Percentiles rank a stretch among this genome's conserved stretches.
phyloP scores from a whole-genome alignment of 2,329 filamentous ascomycete genomes.

The Apiospora kogelbergensis region DNA sequence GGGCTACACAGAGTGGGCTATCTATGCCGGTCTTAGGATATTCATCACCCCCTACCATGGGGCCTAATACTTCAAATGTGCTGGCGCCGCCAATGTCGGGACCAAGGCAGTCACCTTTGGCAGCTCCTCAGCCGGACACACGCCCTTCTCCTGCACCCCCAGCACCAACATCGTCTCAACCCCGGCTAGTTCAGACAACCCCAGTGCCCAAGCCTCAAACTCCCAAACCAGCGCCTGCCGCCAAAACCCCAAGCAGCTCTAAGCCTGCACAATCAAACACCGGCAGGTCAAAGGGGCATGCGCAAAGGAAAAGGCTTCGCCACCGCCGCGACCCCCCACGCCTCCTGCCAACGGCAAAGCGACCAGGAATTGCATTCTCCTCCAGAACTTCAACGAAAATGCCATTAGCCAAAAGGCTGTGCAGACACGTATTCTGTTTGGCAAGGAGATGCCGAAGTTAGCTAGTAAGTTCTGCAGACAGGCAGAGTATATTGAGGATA shows the following conservation, averaged over 20 bases:
- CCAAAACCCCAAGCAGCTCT: constrained; percentile 18
- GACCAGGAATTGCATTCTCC: constrained; percentile 57
- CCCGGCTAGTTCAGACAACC: constrained; percentile 13
- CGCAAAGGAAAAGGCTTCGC: constrained; percentile 19
- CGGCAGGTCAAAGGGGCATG: constrained; percentile 24
- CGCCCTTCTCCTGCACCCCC: constrained; percentile 21
- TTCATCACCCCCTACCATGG: constrained; percentile 18
- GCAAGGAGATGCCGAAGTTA: constrained; percentile 57
- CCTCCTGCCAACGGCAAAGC: constrained; percentile 48
- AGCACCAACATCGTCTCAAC: constrained; percentile 8
- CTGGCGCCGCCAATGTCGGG: constrained; percentile 46
- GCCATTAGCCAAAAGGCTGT: constrained; percentile 56
- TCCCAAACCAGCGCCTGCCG: constrained; percentile 14
- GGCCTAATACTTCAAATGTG: constrained; percentile 35
- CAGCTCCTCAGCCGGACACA: constrained; percentile 24
- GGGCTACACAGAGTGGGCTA: constrained; percentile 28
- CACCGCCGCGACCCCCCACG: constrained; percentile 28
- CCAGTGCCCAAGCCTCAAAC: constrained; percentile 11
- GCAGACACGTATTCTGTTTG: constrained; percentile 60
- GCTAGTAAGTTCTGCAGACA: constrained; percentile 43
- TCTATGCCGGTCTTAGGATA: constrained; percentile 38
- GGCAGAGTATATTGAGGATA: not conserved
- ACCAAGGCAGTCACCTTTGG: constrained; percentile 36
- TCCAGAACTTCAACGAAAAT: constrained; percentile 59
- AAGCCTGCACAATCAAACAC: constrained; percentile 24